Percentiles rank a stretch among this genome's conserved stretches.
Evolutionary conservation across 2,329 filamentous ascomycete genomes (phyloP).

Genomic region (Aspergillus sp.): DNA sequence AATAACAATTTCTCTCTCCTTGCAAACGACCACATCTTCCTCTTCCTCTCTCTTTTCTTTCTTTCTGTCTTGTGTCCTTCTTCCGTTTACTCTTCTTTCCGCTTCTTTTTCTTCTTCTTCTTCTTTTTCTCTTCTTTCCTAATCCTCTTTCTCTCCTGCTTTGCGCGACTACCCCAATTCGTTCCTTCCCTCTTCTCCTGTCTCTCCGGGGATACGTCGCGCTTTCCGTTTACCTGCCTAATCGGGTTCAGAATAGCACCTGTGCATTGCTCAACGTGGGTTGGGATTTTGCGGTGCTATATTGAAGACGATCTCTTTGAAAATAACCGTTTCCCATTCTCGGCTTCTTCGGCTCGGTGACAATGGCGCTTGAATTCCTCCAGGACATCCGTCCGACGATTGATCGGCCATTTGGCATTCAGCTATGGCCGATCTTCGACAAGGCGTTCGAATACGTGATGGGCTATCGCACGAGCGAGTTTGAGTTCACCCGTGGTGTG

Average conservation of each 20-base stretch:
- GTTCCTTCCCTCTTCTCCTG: conserved; percentile 49
- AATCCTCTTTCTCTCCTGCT: conserved; percentile 7
- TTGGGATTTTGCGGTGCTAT: neutral
- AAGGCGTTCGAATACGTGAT: conserved; percentile 67
- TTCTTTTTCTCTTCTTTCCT: conserved; percentile 43
- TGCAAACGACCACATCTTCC: conserved; percentile 5
- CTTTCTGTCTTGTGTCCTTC: conserved; percentile 17
- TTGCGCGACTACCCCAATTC: conserved; percentile 25
- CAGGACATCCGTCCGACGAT: conserved; percentile 62
- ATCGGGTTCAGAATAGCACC: neutral
- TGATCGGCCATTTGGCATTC: conserved; percentile 83
- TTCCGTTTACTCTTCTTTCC: conserved; percentile 9
- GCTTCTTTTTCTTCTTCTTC: conserved; percentile 57
- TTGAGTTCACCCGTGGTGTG: conserved; percentile 69
- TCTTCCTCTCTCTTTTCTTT: conserved; percentile 16
- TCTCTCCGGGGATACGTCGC: conserved; percentile 9
- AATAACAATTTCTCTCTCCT: neutral
- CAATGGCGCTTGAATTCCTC: conserved; percentile 44
- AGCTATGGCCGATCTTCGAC: conserved; percentile 91
- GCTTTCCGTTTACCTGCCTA: neutral
- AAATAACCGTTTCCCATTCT: neutral
- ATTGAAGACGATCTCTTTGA: neutral
- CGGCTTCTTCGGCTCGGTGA: conserved; percentile 9
- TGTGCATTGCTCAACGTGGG: neutral
- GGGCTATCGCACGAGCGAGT: conserved; percentile 79